A percentile compares a stretch with the other conserved stretches of the same genome.
Conservation (phyloP, 805 yeast species). For the Pichia heedii region DNA sequence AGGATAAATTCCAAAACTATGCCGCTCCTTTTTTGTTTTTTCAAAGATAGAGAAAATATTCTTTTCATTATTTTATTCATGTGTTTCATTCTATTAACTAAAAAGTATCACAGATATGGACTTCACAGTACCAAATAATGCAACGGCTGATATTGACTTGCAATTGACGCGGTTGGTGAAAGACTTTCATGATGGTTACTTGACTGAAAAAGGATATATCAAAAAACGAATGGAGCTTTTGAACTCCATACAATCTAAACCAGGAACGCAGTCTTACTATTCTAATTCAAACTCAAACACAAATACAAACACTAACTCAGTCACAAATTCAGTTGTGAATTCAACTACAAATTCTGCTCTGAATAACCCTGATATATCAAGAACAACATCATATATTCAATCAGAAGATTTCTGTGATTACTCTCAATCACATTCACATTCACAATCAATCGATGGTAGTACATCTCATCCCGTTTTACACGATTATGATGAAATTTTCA, state of each 20-base stretch:
- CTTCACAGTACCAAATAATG: constrained; percentile 37
- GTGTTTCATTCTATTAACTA: neutral
- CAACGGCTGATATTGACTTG: constrained; percentile 29
- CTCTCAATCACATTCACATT: neutral
- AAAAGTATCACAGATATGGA: constrained; percentile 26
- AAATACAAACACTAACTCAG: neutral
- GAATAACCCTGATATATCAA: neutral
- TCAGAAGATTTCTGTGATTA: constrained; percentile 4
- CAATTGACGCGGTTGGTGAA: constrained; percentile 34
- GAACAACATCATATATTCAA: neutral
- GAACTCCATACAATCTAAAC: neutral
- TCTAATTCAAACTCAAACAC: neutral
- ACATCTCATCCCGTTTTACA: constrained; percentile 7
- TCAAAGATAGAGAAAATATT: no score
- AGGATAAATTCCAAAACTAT: no score
- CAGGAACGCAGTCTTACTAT: neutral
- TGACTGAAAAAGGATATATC: constrained; percentile 65
- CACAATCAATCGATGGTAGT: constrained; percentile 8
- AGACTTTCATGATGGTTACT: constrained; percentile 58
- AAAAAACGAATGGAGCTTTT: constrained; percentile 43
- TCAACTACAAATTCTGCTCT: neutral
- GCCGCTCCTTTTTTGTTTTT: no score
- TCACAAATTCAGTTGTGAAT: neutral
- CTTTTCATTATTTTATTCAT: neutral
- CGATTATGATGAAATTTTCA: constrained; percentile 4